Evolutionary conservation across 108 stramenopile species (phyloP).

Genomic region (Pseudonitzschia multiseries): DNA sequence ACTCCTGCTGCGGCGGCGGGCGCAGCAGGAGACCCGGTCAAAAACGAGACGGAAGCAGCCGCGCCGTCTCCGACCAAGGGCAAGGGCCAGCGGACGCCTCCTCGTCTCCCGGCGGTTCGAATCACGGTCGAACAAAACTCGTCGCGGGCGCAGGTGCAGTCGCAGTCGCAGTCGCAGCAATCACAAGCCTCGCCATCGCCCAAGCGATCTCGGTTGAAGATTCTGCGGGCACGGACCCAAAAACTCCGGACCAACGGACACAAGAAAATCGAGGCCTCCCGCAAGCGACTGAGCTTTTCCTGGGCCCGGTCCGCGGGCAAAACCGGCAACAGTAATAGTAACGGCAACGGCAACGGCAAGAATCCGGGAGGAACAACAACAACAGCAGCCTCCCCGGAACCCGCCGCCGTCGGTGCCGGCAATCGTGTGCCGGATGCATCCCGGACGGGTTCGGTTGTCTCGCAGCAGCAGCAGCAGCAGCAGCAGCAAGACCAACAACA

Average conservation of each 20-base stretch:
- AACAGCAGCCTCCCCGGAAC: too few species aligned
- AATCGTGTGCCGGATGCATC: too few species aligned
- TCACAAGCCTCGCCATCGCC: background rate
- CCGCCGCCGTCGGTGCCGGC: too few species aligned
- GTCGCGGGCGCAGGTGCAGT: too few species aligned
- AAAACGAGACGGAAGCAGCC: too few species aligned
- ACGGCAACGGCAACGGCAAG: background rate
- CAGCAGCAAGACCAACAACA: background rate
- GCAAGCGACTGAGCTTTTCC: background rate
- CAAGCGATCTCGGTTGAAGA: background rate
- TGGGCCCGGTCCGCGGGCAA: background rate
- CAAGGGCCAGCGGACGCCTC: too few species aligned
- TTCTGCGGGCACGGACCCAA: background rate
- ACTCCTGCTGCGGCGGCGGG: too few species aligned
- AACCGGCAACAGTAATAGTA: background rate
- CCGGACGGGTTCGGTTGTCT: too few species aligned
- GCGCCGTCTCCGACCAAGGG: too few species aligned
- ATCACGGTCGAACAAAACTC: too few species aligned
- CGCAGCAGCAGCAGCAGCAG: background rate
- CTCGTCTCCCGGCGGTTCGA: too few species aligned
- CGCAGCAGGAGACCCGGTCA: too few species aligned
- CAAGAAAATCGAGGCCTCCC: conserved; percentile 4
- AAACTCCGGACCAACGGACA: background rate
- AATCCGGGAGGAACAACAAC: background rate
- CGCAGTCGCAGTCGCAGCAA: background rate